Base-by-base conservation (phyloP, 306 rosid species). In the Pueraria montana region DNA sequence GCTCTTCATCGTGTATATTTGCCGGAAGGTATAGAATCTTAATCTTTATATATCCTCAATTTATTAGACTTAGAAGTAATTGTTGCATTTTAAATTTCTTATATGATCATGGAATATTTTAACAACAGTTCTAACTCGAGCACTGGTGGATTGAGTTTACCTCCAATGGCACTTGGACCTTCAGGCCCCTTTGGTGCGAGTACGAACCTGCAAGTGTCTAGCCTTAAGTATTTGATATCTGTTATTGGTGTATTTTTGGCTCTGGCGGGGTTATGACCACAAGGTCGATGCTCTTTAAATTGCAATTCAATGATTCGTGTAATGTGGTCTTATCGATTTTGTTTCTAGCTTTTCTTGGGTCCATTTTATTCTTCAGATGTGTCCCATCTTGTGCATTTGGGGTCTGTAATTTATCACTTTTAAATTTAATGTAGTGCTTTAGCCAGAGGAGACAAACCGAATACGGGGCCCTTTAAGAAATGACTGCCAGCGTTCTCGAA, bases 1-100 rank as follows among this genome's bases (percentile, higher is more conserved):
- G 99, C 88, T 42, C 85, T 89, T 94, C 97, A 48, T 84, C 94
- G 72, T 96, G 99, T 85, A 83, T n/a, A 85, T 96, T 74, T 77
- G 0, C 96, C 0, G 97, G 99, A 89, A 92, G 98, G 99, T 96
- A 84, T 77, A 87, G 84, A 77, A 80, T 80, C 78, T 66, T 50
- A 72, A 63, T 59, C 80, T 38, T 14, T 36, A 16, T 55, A 59
- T 43, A 72, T 77, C 61, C 24, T 48, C n/a, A 38, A 34, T 79
- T 81, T 11, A 27, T 49, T 36, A 70, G 40, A 63, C 80, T 45
- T 16, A 55, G 3, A 42, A 42, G 2, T 66, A 17, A 36, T 52
- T 24, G 8, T 52, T 80, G 64, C 30, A 18, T 11, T 17, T 48
- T 21, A 26, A 65, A 80, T 3, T 69, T 67, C 20, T 26, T 24